phyloP scores from a whole-genome alignment of 2,329 filamentous ascomycete species.

The Beauveria scarabaeidicola region DNA sequence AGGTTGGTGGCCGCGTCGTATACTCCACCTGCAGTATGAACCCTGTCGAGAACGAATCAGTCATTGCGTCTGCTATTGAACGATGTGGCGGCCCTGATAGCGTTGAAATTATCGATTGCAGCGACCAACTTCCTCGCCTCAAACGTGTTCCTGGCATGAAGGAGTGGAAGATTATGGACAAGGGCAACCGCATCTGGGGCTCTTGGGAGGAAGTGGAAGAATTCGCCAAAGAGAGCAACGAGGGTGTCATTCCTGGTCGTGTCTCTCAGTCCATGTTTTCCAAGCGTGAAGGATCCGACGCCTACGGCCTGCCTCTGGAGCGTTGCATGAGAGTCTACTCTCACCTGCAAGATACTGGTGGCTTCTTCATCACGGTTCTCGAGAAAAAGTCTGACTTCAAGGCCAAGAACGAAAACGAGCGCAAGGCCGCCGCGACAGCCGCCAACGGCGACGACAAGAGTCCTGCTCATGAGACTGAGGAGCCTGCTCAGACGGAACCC shows the following conservation, averaged over 20 bases:
- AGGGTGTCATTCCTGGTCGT: slow-evolving; percentile 51
- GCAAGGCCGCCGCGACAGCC: slow-evolving; percentile 24
- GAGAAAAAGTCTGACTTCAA: slow-evolving; percentile 86
- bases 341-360: slow-evolving; percentile 91
- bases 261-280: slow-evolving; percentile 82
- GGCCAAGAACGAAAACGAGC: slow-evolving; percentile 59
- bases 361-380: slow-evolving; percentile 93
- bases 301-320: slow-evolving; percentile 66
- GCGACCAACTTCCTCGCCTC: slow-evolving; percentile 64
- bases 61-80: slow-evolving; percentile 79
- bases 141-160: slow-evolving; percentile 70
- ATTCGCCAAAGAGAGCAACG: slow-evolving; percentile 50
- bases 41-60: slow-evolving; percentile 92
- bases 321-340: slow-evolving; percentile 91
- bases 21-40: slow-evolving; percentile 99
- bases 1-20: slow-evolving; percentile 86
- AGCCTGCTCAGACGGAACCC: slow-evolving; percentile 22
- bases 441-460: slow-evolving; percentile 14
- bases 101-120: slow-evolving; percentile 78
- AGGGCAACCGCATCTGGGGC: slow-evolving; percentile 67
- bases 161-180: slow-evolving; percentile 88
- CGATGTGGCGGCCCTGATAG: slow-evolving; percentile 77
- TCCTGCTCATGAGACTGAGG: slow-evolving; percentile 22
- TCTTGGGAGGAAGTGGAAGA: slow-evolving; percentile 76
- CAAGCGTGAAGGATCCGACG: slow-evolving; percentile 41